Base-by-base conservation (phyloP, 1,139 yeast genomes). In the Pichia sp. region DNA sequence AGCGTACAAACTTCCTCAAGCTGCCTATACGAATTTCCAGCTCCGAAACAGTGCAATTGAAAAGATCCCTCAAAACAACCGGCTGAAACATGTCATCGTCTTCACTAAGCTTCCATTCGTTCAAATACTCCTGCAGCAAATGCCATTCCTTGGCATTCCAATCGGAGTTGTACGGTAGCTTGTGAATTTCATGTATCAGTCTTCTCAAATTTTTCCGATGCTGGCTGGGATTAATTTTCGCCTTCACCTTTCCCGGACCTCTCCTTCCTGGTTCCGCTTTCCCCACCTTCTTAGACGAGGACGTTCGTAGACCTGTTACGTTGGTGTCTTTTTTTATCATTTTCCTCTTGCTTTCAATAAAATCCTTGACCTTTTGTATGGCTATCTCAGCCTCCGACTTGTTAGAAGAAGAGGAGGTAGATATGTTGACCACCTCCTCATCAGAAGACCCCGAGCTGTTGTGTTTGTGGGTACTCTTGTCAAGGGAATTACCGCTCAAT, bases 11-110 rank as follows among this genome's bases (percentile, higher is more conserved):
- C 34, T 57, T 58, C 38, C 54, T 55, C 13, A 66, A 55, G 31
- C 63, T 57, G 34, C 58, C 56, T n/a, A 59, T 53, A 40, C 70
- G 58, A 15, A 59, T 34, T 3, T 54, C 53, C 10, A 66, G 47
- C 43, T 65, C 69, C n/a, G 59, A 57, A 8, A 61, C 47, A 15
- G 56, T 32, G 56, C 69, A 66, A 11, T 53, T 59, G 41, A 66
- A 66, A 26, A 61, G 57, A 6, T 56, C 54, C 19, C 55, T 45
- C 13, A 66, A 53, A 13, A 54, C 52, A 8, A 49, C 49, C 4
- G 57, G 54, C 8, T 61, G 53, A 50, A 65, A 59, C 52, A 66
- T 55, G 1, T 47, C 47, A 26, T 52, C 47, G 44, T 62, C 59
- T 4, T 45, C 50, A 5, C 65, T 63, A 5, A 56, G 55, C 29